Evolutionary conservation across 495 filamentous ascomycete species (phyloP).

Genomic region (Aspergillus coremiiformis): DNA sequence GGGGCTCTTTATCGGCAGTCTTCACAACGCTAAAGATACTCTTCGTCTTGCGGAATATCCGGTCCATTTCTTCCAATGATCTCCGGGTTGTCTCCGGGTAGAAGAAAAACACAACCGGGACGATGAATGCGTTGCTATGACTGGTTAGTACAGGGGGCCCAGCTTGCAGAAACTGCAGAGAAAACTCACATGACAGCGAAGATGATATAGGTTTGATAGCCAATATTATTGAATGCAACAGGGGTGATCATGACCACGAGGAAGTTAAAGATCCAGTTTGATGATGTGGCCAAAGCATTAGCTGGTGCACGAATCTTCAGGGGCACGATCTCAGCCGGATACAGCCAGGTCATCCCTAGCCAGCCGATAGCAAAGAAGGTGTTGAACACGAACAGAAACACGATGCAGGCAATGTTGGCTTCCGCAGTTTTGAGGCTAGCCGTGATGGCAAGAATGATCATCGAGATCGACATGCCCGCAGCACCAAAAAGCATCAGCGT

Average conservation of each 20-base stretch:
- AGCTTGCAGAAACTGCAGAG: neutral
- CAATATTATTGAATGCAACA: constrained; percentile 57
- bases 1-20: constrained; percentile 52
- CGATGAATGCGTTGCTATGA: constrained; percentile 57
- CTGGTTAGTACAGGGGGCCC: constrained; percentile 11
- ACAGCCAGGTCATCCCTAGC: constrained; percentile 73
- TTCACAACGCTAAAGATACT: constrained; percentile 51
- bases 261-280: constrained; percentile 46
- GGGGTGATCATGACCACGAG: constrained; percentile 68
- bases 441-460: constrained; percentile 57
- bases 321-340: constrained; percentile 65
- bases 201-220: constrained; percentile 68
- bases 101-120: constrained; percentile 66
- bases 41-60: constrained; percentile 61
- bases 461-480: constrained; percentile 58
- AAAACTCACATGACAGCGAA: constrained; percentile 59
- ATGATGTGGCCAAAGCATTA: constrained; percentile 60
- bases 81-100: constrained; percentile 70
- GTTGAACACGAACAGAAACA: constrained; percentile 68
- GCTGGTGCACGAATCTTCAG: constrained; percentile 65
- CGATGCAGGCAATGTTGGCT: constrained; percentile 43
- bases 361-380: constrained; percentile 72
- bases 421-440: constrained; percentile 21
- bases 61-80: constrained; percentile 70
- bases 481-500: constrained; percentile 67